A percentile compares a stretch with the other conserved stretches of the same genome.
These are phyloP conservation scores for Ciborinia camelliae DNA, from an alignment of 2,329 filamentous ascomycete genomes.

Conservation along the genomic window DNA sequence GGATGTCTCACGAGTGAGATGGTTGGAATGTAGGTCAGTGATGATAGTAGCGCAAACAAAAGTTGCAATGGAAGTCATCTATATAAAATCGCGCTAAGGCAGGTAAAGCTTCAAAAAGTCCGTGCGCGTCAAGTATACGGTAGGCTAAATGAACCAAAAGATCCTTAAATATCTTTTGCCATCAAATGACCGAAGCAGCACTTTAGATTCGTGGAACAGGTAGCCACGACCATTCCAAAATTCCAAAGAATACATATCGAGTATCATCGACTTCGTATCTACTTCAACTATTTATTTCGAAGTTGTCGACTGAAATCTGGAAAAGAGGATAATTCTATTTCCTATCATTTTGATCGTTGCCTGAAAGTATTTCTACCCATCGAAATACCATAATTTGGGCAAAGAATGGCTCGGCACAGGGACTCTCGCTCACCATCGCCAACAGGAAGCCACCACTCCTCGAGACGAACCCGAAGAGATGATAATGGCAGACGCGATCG, in stretches of 20 bases:
- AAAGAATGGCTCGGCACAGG: slow-evolving; percentile 57
- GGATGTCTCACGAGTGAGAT: slow-evolving; percentile 7
- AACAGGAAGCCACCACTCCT: slow-evolving; percentile 79
- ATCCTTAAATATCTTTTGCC: background rate
- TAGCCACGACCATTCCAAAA: background rate
- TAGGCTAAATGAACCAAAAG: background rate
- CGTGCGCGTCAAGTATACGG: background rate
- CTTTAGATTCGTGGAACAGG: background rate
- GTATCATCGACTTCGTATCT: background rate
- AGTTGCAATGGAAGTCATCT: background rate
- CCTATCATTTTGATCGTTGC: slow-evolving; percentile 21
- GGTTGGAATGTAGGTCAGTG: slow-evolving; percentile 7
- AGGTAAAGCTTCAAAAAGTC: background rate
- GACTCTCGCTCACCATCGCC: slow-evolving; percentile 84
- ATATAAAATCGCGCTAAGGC: slow-evolving; percentile 7
- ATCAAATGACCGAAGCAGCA: background rate
- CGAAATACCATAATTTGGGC: slow-evolving; percentile 36
- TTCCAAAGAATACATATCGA: background rate
- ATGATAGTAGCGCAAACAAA: background rate
- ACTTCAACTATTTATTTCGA: background rate
- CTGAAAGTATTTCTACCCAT: slow-evolving; percentile 45
- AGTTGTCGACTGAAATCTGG: background rate
- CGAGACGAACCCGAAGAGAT: slow-evolving; percentile 53
- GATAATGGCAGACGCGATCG: slow-evolving; percentile 48
- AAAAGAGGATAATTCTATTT: background rate